Percentiles rank a stretch among this genome's conserved stretches.
Conservation (phyloP, 1,284 basidiomycete genomes). For the Ganoderma leucocontextum region DNA sequence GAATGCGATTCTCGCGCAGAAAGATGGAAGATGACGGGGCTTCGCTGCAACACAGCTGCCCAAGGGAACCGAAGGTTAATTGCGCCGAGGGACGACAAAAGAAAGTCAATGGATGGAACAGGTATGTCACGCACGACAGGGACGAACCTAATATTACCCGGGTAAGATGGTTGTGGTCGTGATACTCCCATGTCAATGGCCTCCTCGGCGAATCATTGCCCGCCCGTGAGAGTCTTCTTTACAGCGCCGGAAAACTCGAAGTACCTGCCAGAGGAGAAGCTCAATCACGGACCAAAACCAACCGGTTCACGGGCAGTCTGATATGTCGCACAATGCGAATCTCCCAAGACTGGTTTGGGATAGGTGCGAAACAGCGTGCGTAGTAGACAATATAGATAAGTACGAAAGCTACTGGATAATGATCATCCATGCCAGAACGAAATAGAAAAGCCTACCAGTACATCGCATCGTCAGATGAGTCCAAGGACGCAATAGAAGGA, state of each 20-base stretch:
- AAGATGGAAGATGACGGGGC: not conserved
- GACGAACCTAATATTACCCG: not conserved
- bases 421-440: conserved; percentile 94
- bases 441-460: conserved; percentile 75
- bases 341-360: not conserved
- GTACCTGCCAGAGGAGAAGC: not conserved
- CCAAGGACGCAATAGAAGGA: conserved; percentile 22
- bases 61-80: not conserved
- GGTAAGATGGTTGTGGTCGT: not conserved
- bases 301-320: not conserved
- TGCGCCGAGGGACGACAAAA: not conserved
- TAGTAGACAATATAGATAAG: conserved; percentile 8
- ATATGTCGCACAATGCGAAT: not conserved
- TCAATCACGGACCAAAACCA: not conserved
- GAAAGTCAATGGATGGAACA: not conserved
- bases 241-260: not conserved
- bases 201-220: not conserved
- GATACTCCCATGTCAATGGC: conserved; percentile 5
- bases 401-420: conserved; percentile 68
- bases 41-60: not conserved
- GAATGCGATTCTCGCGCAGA: not conserved
- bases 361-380: not conserved
- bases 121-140: not conserved
- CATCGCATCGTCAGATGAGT: not conserved
- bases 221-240: not conserved